Evolutionary conservation across 2,329 filamentous ascomycete species (phyloP), one percentile per base, ranked within the genome.

Genomic region (Trichophyton benhamiae): DNA sequence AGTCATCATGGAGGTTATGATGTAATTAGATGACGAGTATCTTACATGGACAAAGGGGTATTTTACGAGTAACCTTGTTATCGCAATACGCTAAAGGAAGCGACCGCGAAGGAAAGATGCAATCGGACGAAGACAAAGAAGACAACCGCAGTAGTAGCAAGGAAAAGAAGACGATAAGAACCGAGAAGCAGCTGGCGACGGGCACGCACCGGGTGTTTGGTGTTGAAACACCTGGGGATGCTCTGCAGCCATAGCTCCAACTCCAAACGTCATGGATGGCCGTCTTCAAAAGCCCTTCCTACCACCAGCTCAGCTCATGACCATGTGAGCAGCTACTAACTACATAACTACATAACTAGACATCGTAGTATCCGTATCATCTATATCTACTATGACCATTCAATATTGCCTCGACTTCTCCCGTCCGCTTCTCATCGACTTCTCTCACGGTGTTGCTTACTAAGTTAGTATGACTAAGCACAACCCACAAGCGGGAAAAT

Each of bases 211-310:
- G 1, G 42, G 6, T 11, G 15, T 20, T 38, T 3, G 20, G n/a
- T 7, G 27, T 30, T 30, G 42, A 46, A 46, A 46, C 42, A 6
- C 15, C 65, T 68, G 64, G 9, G 33, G 33, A 13, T 38, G 33
- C 33, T 13, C 2, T 13, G 33, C 33, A 38, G 33, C 11, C 33
- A 38, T 11, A 38, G 33, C 33, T 38, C 33, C 33, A 38, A 38
- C 33, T 38, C 33, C 33, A 38, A 38, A 38, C 11, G 33, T 13
- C 33, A 38, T 38, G 33, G 33, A 38, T 13, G 11, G 33, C 11
- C 33, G 33, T 7, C 33, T 3, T 4, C 33, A 9, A 38, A 13
- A 38, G 9, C 33, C 1, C 9, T 38, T 38, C 33, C 33, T 38
- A 38, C 9, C 33, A 13, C 33, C 11, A 30, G 27, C 27, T 30